These are phyloP conservation scores for Gossypium herbaceum DNA, from an alignment of 345 rosid species.

Conservation along the genomic window DNA sequence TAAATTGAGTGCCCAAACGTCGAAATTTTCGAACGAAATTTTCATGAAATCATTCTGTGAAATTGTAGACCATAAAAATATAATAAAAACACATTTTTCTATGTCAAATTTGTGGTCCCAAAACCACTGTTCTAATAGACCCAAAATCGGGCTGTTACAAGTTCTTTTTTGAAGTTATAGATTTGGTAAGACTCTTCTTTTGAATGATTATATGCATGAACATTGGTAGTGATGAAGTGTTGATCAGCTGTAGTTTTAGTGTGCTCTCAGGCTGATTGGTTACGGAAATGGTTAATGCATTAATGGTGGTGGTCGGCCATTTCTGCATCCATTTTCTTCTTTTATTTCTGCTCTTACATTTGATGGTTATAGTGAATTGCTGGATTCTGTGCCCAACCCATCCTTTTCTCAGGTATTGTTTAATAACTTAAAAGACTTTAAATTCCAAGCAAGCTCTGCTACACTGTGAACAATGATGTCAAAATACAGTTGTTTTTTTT, in stretches of 20 bases:
- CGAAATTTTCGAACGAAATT: too few species aligned
- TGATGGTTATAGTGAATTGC: background rate
- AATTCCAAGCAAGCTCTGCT: conserved; percentile 3
- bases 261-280: background rate
- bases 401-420: conserved; percentile 27
- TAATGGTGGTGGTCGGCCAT: background rate
- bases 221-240: background rate
- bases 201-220: background rate
- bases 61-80: too few species aligned
- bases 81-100: too few species aligned
- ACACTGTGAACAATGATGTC: background rate
- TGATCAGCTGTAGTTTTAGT: background rate
- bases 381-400: conserved; percentile 22
- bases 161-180: too few species aligned
- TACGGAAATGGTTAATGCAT: background rate
- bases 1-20: too few species aligned
- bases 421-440: background rate
- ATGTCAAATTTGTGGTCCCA: too few species aligned
- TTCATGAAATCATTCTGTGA: too few species aligned
- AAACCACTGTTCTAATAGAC: too few species aligned
- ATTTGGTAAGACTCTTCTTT: too few species aligned
- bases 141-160: too few species aligned
- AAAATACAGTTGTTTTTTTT: background rate
- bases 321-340: background rate
- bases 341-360: background rate